phyloP scores from a whole-genome alignment of 805 yeast species.

The Saccharomycopsis synnaedendra region DNA sequence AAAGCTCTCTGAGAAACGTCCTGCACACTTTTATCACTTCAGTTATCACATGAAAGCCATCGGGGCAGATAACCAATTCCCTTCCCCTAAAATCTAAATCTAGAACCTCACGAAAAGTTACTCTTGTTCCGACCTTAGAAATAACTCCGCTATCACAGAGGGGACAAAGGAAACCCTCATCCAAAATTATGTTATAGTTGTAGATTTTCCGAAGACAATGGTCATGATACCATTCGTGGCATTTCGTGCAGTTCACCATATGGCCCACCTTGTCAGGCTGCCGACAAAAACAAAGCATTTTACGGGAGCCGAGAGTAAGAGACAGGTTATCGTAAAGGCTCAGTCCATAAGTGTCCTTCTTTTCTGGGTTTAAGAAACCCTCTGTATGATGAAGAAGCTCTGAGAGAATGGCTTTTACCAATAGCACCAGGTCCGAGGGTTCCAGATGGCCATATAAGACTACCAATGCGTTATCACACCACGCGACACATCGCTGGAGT shows the following conservation, averaged over 20 bases:
- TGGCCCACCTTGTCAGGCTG: conserved; percentile 41
- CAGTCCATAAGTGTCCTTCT: conserved; percentile 5
- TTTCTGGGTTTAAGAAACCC: conserved; percentile 5
- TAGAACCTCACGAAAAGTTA: conserved; percentile 24
- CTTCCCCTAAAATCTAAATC: conserved; percentile 21
- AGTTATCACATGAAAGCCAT: conserved; percentile 21
- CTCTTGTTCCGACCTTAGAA: conserved; percentile 25
- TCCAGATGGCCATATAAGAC: conserved; percentile 25
- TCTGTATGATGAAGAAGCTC: conserved; percentile 2
- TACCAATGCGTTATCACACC: conserved; percentile 26
- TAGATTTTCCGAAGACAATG: conserved; percentile 36
- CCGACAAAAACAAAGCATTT: conserved; percentile 47
- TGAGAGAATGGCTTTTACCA: conserved; percentile 6
- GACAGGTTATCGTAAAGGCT: not conserved
- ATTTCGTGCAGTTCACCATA: conserved; percentile 61
- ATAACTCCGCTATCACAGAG: conserved; percentile 28
- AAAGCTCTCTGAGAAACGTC: conserved; percentile 10
- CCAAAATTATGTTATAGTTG: conserved; percentile 21
- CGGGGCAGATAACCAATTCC: conserved; percentile 23
- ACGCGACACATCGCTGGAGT: conserved; percentile 18
- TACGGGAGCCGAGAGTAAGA: not conserved
- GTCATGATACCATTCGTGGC: conserved; percentile 65
- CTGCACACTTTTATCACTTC: conserved; percentile 17
- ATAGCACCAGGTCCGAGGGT: not conserved
- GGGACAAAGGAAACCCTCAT: conserved; percentile 38